Evolutionary conservation across 2,329 filamentous ascomycete species (phyloP).

Genomic region (Aspergillus brunneoviolaceus): DNA sequence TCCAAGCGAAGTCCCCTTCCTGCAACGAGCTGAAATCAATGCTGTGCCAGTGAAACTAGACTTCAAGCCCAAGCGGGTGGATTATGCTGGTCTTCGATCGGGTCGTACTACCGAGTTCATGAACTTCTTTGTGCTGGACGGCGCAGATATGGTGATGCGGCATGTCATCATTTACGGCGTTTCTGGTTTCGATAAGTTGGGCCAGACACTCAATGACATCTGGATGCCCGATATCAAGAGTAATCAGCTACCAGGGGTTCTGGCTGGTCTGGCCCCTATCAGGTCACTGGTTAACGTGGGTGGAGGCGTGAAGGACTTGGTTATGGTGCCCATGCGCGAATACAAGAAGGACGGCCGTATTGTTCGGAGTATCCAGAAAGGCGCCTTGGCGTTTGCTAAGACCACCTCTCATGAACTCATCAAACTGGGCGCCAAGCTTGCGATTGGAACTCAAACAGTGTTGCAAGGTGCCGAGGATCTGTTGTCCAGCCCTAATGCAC

Average conservation of each 20-base stretch:
- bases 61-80: slow-evolving; percentile 97
- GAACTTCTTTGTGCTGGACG: slow-evolving; percentile 94
- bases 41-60: slow-evolving; percentile 82
- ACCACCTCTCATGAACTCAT: slow-evolving; percentile 94
- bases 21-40: slow-evolving; percentile 86
- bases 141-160: slow-evolving; percentile 78
- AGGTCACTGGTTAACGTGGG: slow-evolving; percentile 88
- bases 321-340: slow-evolving; percentile 86
- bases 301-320: slow-evolving; percentile 78
- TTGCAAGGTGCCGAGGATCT: slow-evolving; percentile 85
- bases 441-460: slow-evolving; percentile 91
- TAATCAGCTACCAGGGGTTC: slow-evolving; percentile 83
- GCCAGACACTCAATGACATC: slow-evolving; percentile 87
- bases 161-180: slow-evolving; percentile 93
- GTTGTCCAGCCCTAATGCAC: slow-evolving; percentile 46
- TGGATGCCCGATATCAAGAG: slow-evolving; percentile 92
- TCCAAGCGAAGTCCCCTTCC: slow-evolving; percentile 74
- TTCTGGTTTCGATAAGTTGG: slow-evolving; percentile 83
- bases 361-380: slow-evolving; percentile 87
- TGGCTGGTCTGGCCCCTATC: slow-evolving; percentile 87
- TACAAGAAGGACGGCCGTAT: slow-evolving; percentile 93
- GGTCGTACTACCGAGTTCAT: slow-evolving; percentile 97
- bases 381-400: slow-evolving; percentile 82
- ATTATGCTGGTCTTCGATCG: slow-evolving; percentile 88
- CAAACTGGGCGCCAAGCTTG: slow-evolving; percentile 88